A percentile compares a stretch with the other conserved stretches of the same genome.
Evolutionary conservation across 345 rosid species (phyloP).

Genomic region (Eucalyptus decipiens): DNA sequence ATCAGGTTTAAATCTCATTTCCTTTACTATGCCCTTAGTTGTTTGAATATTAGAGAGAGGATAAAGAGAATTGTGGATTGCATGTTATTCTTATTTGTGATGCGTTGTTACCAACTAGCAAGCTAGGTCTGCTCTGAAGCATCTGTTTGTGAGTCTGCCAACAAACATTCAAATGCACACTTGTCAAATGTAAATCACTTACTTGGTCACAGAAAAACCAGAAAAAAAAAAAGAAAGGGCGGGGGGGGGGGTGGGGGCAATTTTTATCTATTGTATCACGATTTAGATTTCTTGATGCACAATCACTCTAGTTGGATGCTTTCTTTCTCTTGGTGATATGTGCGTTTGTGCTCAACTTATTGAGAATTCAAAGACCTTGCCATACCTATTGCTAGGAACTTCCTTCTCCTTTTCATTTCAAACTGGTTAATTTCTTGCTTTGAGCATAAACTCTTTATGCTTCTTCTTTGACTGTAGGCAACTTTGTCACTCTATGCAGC

Average conservation of each 20-base stretch:
- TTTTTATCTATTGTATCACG: neutral
- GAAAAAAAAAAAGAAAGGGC: no score
- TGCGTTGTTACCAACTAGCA: neutral
- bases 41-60: neutral
- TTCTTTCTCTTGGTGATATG: neutral
- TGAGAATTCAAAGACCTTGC: neutral
- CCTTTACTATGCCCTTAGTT: neutral
- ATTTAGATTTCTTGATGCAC: neutral
- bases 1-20: slow-evolving; percentile 41
- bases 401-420: neutral
- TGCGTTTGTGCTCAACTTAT: neutral
- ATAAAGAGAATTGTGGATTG: neutral
- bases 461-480: slow-evolving; percentile 42
- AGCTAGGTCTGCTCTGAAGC: neutral
- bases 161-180: neutral
- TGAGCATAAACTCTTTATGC: neutral
- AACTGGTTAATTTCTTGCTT: neutral
- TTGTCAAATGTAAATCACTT: neutral
- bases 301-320: neutral
- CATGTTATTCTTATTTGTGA: neutral
- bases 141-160: neutral
- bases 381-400: neutral
- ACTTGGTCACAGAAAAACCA: neutral
- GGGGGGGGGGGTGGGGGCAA: no score
- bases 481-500: slow-evolving; percentile 75